phyloP scores from a whole-genome alignment of 108 stramenopile species.

The Nannochloropsis oceanica region DNA sequence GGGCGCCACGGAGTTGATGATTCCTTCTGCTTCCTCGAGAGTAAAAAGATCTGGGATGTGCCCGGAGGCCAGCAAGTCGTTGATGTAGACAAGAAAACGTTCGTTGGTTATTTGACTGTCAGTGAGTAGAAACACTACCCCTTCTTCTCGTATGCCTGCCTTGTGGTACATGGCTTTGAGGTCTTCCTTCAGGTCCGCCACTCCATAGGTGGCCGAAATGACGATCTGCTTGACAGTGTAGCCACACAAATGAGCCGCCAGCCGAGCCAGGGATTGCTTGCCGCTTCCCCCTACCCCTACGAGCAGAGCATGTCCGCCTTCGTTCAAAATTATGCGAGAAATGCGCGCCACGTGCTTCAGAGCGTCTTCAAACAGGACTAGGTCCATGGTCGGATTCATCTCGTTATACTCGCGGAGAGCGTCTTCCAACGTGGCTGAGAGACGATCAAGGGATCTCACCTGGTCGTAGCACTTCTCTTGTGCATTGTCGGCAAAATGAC shows the following conservation, averaged over 20 bases:
- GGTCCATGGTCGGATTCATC: conserved; percentile 47
- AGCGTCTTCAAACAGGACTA: conserved; percentile 56
- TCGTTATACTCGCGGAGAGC: conserved; percentile 54
- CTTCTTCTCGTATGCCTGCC: conserved; percentile 58
- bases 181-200: conserved; percentile 62
- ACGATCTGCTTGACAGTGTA: conserved; percentile 50
- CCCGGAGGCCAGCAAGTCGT: conserved; percentile 53
- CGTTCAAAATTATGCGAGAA: conserved; percentile 48
- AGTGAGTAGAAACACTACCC: conserved; percentile 54
- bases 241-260: conserved; percentile 55
- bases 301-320: conserved; percentile 50
- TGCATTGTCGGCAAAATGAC: conserved; percentile 46
- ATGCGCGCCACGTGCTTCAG: conserved; percentile 52
- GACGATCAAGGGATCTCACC: conserved; percentile 24
- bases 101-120: conserved; percentile 63
- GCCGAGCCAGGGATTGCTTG: conserved; percentile 47
- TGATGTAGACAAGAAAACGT: conserved; percentile 56
- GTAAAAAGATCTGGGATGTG: conserved; percentile 60
- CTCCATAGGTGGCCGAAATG: conserved; percentile 48
- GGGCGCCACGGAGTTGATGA: conserved; percentile 45
- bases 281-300: conserved; percentile 56
- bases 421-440: conserved; percentile 33
- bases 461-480: conserved; percentile 48
- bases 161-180: conserved; percentile 56
- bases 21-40: conserved; percentile 49